Evolutionary conservation across 2,329 filamentous ascomycete genomes (phyloP), one percentile per base, ranked within the genome.

Genomic region (Calonectria pseudoturangicola): DNA sequence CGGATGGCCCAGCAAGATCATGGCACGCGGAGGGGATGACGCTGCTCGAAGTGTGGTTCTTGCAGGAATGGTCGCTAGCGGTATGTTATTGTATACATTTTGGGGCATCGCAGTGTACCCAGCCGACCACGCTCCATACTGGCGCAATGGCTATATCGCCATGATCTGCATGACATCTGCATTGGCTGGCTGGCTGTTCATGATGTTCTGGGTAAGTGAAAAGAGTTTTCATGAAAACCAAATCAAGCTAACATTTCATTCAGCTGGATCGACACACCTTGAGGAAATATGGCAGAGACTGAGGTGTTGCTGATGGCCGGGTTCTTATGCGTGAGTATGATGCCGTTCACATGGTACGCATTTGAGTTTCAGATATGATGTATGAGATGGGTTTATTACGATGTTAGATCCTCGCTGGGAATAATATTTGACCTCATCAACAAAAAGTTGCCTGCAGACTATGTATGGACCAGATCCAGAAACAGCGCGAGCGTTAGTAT

Each of bases 61-160:
- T 0, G 84, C 84, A 36, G 79, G 81, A 1, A 87, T 87, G 85
- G 84, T 83, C 0, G 83, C 84, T 15, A 81, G 82, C 10, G 82
- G 83, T 21, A 82, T 82, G 7, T 76, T 85, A 0, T 62, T 87
- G 18, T 87, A 85, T 74, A 87, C 86, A 0, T 87, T 87, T 33
- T 87, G 86, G 86, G 86, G 86, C 0, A 85, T 87, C 8, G 81
- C 79, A 0, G 48, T 88, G 21, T 87, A 87, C 64, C 82, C 85
- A 0, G 85, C 85, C 0, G 81, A 82, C 25, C 83, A 87, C 69
- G 85, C 85, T 1, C 85, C 85, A 3, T 86, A 87, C 62, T 87
- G 86, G 79, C 58, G 75, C 0, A 81, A 74, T 8, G 80, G 80
- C 0, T 81, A 80, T 0, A 80, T 82, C 1, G 73, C 77, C 0